phyloP scores from a whole-genome alignment of 2,329 filamentous ascomycete species.

The Capronia americana region DNA sequence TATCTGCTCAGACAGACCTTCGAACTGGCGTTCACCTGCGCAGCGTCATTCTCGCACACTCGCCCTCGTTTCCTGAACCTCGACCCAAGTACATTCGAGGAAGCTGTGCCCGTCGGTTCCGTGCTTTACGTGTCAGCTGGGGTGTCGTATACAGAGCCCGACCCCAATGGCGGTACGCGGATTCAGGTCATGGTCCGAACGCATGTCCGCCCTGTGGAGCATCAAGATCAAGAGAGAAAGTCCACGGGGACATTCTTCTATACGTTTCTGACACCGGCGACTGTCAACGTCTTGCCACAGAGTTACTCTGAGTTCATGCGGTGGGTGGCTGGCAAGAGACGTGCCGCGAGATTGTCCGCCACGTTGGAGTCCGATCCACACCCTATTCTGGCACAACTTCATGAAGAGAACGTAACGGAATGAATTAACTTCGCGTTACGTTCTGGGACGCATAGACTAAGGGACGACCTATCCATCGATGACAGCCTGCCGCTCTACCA shows the following conservation, averaged over 20 bases:
- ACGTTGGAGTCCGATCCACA: slow-evolving; percentile 43
- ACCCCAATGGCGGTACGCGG: slow-evolving; percentile 60
- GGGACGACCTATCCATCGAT: background rate
- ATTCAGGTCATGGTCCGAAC: slow-evolving; percentile 75
- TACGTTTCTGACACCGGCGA: slow-evolving; percentile 70
- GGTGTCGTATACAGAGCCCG: slow-evolving; percentile 73
- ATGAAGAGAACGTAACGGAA: slow-evolving; percentile 33
- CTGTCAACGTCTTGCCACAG: slow-evolving; percentile 70
- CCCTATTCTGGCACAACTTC: slow-evolving; percentile 26
- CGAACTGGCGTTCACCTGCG: slow-evolving; percentile 77
- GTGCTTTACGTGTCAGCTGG: slow-evolving; percentile 76
- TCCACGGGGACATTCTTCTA: slow-evolving; percentile 79
- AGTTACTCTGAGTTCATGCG: slow-evolving; percentile 70
- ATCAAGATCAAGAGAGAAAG: slow-evolving; percentile 63
- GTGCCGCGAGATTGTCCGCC: slow-evolving; percentile 60
- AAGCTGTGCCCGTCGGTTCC: slow-evolving; percentile 75
- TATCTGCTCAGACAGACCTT: slow-evolving; percentile 77
- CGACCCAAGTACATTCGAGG: slow-evolving; percentile 76
- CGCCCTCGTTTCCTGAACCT: slow-evolving; percentile 74
- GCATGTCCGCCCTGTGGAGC: slow-evolving; percentile 74
- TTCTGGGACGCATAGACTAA: background rate
- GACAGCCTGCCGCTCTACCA: background rate
- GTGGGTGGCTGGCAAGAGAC: slow-evolving; percentile 66
- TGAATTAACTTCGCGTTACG: slow-evolving; percentile 6
- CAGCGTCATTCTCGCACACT: slow-evolving; percentile 71